Evolutionary conservation across 805 yeast genomes (phyloP).

Genomic region (Suhomyces kilbournensis): DNA sequence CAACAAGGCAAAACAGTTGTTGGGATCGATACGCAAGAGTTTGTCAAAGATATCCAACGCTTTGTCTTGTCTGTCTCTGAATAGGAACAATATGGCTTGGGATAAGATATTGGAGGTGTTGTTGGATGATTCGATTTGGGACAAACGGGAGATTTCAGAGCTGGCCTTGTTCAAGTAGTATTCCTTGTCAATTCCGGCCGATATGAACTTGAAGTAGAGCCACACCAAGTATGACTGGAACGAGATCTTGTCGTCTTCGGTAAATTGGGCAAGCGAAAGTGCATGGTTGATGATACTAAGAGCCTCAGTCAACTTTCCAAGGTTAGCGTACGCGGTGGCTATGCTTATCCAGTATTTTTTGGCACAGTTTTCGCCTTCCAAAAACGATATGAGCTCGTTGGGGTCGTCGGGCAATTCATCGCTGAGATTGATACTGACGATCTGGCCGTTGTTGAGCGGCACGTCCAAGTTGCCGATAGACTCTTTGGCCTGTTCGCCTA

Average conservation of each 20-base stretch:
- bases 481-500: conserved; percentile 30
- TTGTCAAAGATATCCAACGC: conserved; percentile 69
- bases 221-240: conserved; percentile 69
- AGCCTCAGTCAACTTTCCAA: conserved; percentile 58
- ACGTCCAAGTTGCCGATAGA: conserved; percentile 48
- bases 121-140: conserved; percentile 10
- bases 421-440: conserved; percentile 77
- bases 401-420: conserved; percentile 90
- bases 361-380: conserved; percentile 77
- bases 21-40: conserved; percentile 50
- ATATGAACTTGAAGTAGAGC: conserved; percentile 52
- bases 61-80: conserved; percentile 61
- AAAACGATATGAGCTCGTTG: conserved; percentile 69
- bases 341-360: conserved; percentile 80
- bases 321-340: conserved; percentile 74
- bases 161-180: conserved; percentile 23
- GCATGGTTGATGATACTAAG: conserved; percentile 62
- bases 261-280: conserved; percentile 37
- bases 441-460: conserved; percentile 74
- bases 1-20: conserved; percentile 71
- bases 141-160: conserved; percentile 18
- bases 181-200: conserved; percentile 24
- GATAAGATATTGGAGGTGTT: conserved; percentile 53
- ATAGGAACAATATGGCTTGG: conserved; percentile 61
- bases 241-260: conserved; percentile 43